Evolutionary conservation across 2,329 filamentous ascomycete species (phyloP).

Genomic region (Colletotrichum caudatum): DNA sequence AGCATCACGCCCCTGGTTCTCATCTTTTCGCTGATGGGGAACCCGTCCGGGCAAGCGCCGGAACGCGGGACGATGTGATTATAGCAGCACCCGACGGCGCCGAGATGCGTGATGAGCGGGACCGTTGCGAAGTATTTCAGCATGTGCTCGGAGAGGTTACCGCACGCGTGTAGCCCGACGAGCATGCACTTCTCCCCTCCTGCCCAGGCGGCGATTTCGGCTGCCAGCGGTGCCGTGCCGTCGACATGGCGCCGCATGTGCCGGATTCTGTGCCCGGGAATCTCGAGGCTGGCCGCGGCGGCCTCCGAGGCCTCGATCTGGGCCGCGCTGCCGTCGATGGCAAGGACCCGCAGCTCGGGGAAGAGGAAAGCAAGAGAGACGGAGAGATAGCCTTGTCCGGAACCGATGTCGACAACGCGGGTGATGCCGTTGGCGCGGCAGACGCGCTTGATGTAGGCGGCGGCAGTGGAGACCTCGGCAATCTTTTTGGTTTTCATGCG

Average conservation of each 20-base stretch:
- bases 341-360: slow-evolving; percentile 46
- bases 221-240: slow-evolving; percentile 42
- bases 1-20: slow-evolving; percentile 43
- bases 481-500: slow-evolving; percentile 51
- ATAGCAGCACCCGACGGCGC: slow-evolving; percentile 50
- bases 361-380: slow-evolving; percentile 48
- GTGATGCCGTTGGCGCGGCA: slow-evolving; percentile 45
- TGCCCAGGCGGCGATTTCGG: slow-evolving; percentile 47
- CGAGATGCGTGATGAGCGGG: slow-evolving; percentile 45
- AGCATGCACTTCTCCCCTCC: slow-evolving; percentile 48
- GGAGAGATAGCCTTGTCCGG: slow-evolving; percentile 49
- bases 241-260: slow-evolving; percentile 49
- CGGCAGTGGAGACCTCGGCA: slow-evolving; percentile 48
- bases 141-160: slow-evolving; percentile 51
- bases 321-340: slow-evolving; percentile 50
- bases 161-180: slow-evolving; percentile 51
- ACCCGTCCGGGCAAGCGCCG: slow-evolving; percentile 52
- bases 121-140: slow-evolving; percentile 46
- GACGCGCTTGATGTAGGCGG: slow-evolving; percentile 45
- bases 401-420: slow-evolving; percentile 44
- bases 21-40: slow-evolving; percentile 53
- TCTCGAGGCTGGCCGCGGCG: slow-evolving; percentile 44
- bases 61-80: slow-evolving; percentile 51
- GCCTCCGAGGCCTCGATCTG: slow-evolving; percentile 47
- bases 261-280: slow-evolving; percentile 43